Evolutionary conservation across 2,329 filamentous ascomycete genomes (phyloP).

Genomic region (Cucurbitaria berberidis): DNA sequence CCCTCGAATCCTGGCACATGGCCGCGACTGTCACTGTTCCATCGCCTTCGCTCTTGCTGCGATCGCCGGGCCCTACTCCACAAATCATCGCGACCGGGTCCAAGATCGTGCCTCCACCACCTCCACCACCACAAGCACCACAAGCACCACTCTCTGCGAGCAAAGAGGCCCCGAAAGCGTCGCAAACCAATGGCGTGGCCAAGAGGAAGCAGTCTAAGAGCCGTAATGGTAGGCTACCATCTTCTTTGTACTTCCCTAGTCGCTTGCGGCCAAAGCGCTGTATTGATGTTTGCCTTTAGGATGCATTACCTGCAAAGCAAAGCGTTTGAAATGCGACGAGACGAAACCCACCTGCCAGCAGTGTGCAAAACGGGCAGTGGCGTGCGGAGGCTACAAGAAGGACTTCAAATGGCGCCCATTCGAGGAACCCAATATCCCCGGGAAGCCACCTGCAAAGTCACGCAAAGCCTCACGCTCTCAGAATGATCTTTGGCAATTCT

Average conservation of each 20-base stretch:
- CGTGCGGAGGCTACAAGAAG: slow-evolving; percentile 75
- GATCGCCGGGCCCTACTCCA: slow-evolving; percentile 14
- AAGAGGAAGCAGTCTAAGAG: slow-evolving; percentile 78
- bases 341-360: slow-evolving; percentile 71
- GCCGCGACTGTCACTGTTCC: slow-evolving; percentile 66
- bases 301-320: slow-evolving; percentile 75
- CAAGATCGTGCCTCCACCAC: slow-evolving; percentile 31
- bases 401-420: slow-evolving; percentile 78
- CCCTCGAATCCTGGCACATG: slow-evolving; percentile 41
- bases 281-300: slow-evolving; percentile 53
- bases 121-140: too few species aligned
- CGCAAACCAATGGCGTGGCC: slow-evolving; percentile 49
- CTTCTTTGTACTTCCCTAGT: background rate
- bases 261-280: background rate
- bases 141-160: slow-evolving; percentile 19
- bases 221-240: slow-evolving; percentile 67
- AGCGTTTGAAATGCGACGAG: slow-evolving; percentile 76
- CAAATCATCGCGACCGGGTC: slow-evolving; percentile 17
- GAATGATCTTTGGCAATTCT: background rate
- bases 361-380: slow-evolving; percentile 68
- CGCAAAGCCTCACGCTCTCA: slow-evolving; percentile 53
- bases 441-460: slow-evolving; percentile 51
- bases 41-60: slow-evolving; percentile 50
- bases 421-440: slow-evolving; percentile 65
- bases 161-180: slow-evolving; percentile 30